A percentile compares a stretch with the other conserved stretches of the same genome.
phyloP scores from a whole-genome alignment of 2,329 filamentous ascomycete genomes.

The Clonostachys chloroleuca region DNA sequence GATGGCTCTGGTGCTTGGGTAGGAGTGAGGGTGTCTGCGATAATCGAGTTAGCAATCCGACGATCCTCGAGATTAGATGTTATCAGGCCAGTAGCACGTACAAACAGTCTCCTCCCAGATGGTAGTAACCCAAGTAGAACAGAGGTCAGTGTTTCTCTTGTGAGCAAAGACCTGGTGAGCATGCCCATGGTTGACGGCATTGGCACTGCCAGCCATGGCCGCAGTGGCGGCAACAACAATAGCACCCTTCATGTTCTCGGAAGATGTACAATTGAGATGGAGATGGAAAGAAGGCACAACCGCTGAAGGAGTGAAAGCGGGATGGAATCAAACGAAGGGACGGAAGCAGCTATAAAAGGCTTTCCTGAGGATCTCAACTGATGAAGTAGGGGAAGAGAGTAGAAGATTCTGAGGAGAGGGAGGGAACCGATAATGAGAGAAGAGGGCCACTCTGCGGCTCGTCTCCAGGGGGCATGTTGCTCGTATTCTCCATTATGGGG shows the following conservation, averaged over 20 bases:
- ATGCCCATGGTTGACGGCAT: slow-evolving; percentile 52
- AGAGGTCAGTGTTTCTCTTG: slow-evolving; percentile 42
- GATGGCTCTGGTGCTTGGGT: slow-evolving; percentile 8
- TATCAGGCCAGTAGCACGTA: slow-evolving; percentile 27
- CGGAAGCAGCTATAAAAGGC: slow-evolving; percentile 40
- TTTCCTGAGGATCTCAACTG: slow-evolving; percentile 47
- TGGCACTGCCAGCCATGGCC: slow-evolving; percentile 52
- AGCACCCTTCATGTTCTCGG: slow-evolving; percentile 65
- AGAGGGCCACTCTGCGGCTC: not conserved
- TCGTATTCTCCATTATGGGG: no score
- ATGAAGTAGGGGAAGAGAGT: slow-evolving; percentile 24
- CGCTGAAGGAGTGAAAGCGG: slow-evolving; percentile 90
- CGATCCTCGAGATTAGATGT: no score
- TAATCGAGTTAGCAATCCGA: no score
- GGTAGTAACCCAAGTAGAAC: slow-evolving; percentile 47
- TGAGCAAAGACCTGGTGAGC: slow-evolving; percentile 52
- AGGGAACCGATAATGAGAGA: slow-evolving; percentile 37
- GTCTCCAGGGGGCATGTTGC: no score
- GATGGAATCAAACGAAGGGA: slow-evolving; percentile 39
- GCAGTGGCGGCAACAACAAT: slow-evolving; percentile 62
- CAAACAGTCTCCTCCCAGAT: slow-evolving; percentile 63
- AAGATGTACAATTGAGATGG: slow-evolving; percentile 2
- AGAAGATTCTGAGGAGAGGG: slow-evolving; percentile 22
- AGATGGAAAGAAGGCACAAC: slow-evolving; percentile 58
- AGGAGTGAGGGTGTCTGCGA: slow-evolving; percentile 32